Evolutionary conservation across 2,329 filamentous ascomycete genomes (phyloP).

Genomic region (Nigrospora osmanthi): DNA sequence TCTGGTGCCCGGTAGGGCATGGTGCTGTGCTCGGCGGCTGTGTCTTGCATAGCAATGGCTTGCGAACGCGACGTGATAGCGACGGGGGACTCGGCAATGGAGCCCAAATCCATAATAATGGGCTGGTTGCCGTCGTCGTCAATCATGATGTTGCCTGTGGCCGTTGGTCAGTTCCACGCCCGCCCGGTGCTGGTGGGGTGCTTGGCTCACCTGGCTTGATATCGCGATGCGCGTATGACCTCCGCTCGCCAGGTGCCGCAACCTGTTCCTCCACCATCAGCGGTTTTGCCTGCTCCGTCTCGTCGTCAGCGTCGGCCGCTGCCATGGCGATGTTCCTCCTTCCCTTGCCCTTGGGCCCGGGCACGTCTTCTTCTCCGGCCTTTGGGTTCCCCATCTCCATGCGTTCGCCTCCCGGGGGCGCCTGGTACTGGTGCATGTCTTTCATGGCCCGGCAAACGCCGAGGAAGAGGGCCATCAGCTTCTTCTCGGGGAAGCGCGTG

Average conservation of each 20-base stretch:
- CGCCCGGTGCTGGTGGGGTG: neutral
- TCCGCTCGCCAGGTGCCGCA: constrained; percentile 57
- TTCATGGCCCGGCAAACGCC: constrained; percentile 84
- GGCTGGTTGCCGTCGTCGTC: constrained; percentile 80
- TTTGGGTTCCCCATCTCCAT: constrained; percentile 42
- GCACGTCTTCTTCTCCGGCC: constrained; percentile 32
- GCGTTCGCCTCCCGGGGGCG: constrained; percentile 36
- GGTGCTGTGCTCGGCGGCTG: constrained; percentile 89
- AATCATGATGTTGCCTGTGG: constrained; percentile 89
- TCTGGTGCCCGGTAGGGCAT: constrained; percentile 98
- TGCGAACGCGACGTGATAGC: constrained; percentile 84
- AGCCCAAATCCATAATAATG: constrained; percentile 96
- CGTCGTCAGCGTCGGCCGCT: constrained; percentile 56
- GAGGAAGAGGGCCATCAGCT: constrained; percentile 82
- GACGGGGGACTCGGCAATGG: constrained; percentile 77
- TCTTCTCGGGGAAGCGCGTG: constrained; percentile 77
- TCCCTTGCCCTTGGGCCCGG: constrained; percentile 28
- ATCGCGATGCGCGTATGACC: constrained; percentile 89
- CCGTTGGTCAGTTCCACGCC: neutral
- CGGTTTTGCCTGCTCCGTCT: constrained; percentile 69
- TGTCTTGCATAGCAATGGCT: constrained; percentile 88
- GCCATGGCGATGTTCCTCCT: constrained; percentile 24
- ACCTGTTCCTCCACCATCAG: constrained; percentile 76
- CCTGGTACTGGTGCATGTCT: constrained; percentile 84
- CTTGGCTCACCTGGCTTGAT: constrained; percentile 77